Conservation (phyloP, 2,329 filamentous ascomycete species). For the Biscogniauxia marginata region DNA sequence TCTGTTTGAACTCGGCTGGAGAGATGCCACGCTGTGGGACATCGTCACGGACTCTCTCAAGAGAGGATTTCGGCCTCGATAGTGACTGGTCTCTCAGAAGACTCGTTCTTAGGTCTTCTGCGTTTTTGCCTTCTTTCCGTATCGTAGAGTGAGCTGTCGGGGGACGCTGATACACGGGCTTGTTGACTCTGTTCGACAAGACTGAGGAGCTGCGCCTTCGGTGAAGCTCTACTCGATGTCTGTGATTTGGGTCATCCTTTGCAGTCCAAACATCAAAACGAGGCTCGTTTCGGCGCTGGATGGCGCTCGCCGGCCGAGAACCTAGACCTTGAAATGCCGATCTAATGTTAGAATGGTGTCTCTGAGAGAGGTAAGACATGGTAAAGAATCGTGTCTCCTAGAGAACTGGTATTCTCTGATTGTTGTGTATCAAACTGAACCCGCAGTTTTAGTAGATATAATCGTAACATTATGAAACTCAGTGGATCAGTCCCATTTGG, state of each 20-base stretch:
- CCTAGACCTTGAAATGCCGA: too few species aligned
- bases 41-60: neutral
- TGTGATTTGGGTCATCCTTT: slow-evolving; percentile 10
- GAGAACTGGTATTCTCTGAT: too few species aligned
- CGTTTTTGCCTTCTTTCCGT: neutral
- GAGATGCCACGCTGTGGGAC: neutral
- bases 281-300: too few species aligned
- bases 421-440: too few species aligned
- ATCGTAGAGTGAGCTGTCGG: neutral
- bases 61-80: neutral
- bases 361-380: too few species aligned
- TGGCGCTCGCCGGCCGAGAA: too few species aligned
- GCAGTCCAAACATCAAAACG: slow-evolving; percentile 5
- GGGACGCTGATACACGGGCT: neutral
- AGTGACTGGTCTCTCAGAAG: neutral
- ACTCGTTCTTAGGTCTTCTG: neutral
- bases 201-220: slow-evolving; percentile 7
- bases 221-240: slow-evolving; percentile 8
- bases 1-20: neutral
- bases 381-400: too few species aligned
- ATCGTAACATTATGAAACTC: too few species aligned
- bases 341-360: too few species aligned
- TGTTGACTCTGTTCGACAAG: neutral
- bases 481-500: too few species aligned
- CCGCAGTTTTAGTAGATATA: too few species aligned